These are phyloP conservation scores for Jacaranda mimosifolia DNA, from an alignment of 257 asterid genomes.

Conservation along the genomic window DNA sequence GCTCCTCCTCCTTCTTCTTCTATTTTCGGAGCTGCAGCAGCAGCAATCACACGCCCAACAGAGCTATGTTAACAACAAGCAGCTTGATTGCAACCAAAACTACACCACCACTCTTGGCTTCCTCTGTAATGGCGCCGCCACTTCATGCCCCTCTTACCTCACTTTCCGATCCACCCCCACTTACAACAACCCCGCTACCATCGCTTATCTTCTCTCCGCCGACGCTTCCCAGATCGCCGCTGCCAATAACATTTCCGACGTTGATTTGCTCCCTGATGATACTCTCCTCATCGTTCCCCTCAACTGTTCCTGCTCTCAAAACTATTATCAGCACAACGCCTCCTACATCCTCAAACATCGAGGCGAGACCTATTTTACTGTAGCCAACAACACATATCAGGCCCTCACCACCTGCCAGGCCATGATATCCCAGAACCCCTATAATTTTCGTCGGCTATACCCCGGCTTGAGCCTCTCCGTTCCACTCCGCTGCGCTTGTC, in stretches of 20 bases:
- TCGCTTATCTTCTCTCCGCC: conserved; percentile 55
- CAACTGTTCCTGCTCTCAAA: conserved; percentile 54
- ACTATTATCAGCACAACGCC: conserved; percentile 62
- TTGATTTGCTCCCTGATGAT: conserved; percentile 39
- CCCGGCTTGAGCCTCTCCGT: conserved; percentile 43
- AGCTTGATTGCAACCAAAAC: conserved; percentile 50
- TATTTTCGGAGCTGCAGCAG: not conserved
- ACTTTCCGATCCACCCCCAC: conserved; percentile 62
- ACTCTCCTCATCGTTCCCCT: conserved; percentile 57
- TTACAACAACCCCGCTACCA: conserved; percentile 53
- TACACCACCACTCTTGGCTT: conserved; percentile 54
- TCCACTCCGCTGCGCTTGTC: conserved; percentile 73
- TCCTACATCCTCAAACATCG: conserved; percentile 44
- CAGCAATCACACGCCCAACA: conserved; percentile 50
- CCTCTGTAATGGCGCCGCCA: conserved; percentile 56
- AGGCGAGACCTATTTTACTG: conserved; percentile 46
- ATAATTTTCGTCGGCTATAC: not conserved
- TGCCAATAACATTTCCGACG: conserved; percentile 52
- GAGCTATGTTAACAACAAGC: conserved; percentile 59
- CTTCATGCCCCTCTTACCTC: conserved; percentile 58
- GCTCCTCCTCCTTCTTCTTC: not conserved
- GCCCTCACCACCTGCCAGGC: conserved; percentile 68
- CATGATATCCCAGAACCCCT: conserved; percentile 52
- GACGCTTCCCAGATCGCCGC: conserved; percentile 54
- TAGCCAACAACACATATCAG: conserved; percentile 63